Conservation (phyloP, 2,329 filamentous ascomycete genomes). For the Aspergillus neotritici region DNA sequence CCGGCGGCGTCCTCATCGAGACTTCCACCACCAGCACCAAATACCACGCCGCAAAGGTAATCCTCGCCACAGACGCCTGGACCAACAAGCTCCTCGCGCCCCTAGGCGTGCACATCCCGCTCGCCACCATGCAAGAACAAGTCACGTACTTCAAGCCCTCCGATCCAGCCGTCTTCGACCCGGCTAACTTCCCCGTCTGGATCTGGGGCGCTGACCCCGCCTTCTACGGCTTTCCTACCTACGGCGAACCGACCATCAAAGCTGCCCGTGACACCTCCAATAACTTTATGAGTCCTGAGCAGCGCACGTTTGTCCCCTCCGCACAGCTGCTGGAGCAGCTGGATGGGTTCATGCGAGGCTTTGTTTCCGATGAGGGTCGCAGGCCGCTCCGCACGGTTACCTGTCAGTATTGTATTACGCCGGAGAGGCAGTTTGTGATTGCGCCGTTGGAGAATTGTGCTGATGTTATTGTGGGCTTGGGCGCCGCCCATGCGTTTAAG, state of each 20-base stretch:
- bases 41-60: slow-evolving; percentile 18
- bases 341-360: slow-evolving; percentile 13
- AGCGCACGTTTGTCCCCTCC: slow-evolving; percentile 26
- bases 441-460: slow-evolving; percentile 18
- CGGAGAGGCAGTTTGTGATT: slow-evolving; percentile 24
- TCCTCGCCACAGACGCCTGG: slow-evolving; percentile 23
- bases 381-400: slow-evolving; percentile 23
- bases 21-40: slow-evolving; percentile 15
- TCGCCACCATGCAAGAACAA: slow-evolving; percentile 24
- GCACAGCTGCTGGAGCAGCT: slow-evolving; percentile 18
- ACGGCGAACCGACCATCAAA: slow-evolving; percentile 27
- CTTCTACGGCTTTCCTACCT: slow-evolving; percentile 24
- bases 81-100: slow-evolving; percentile 21
- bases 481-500: not conserved
- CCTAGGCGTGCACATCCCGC: slow-evolving; percentile 18
- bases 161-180: slow-evolving; percentile 10
- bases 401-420: slow-evolving; percentile 26
- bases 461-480: not conserved
- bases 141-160: slow-evolving; percentile 26
- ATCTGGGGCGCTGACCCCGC: slow-evolving; percentile 18
- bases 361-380: slow-evolving; percentile 20
- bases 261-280: slow-evolving; percentile 18
- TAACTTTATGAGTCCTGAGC: slow-evolving; percentile 23
- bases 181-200: slow-evolving; percentile 21
- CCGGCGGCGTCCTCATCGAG: slow-evolving; percentile 15